A percentile compares a stretch with the other conserved stretches of the same genome.
phyloP scores from a whole-genome alignment of 2,329 filamentous ascomycete genomes.

The Metarhizium sp. region DNA sequence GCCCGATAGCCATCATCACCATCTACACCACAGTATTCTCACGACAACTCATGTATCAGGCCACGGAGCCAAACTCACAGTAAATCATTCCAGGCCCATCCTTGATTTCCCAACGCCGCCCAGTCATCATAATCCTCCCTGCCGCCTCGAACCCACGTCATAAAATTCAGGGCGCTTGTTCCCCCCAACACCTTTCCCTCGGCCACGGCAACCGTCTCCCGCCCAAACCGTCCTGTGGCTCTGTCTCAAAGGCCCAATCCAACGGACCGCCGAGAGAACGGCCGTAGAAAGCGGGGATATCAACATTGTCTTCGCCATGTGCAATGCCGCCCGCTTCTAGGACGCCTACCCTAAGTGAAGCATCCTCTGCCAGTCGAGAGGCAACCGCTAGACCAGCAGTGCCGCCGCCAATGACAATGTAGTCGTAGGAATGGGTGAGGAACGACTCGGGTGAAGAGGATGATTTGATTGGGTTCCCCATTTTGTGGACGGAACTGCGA shows the following conservation, averaged over 20 bases:
- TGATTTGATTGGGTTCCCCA: background rate
- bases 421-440: slow-evolving; percentile 17
- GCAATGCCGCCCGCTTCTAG: slow-evolving; percentile 23
- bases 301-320: slow-evolving; percentile 22
- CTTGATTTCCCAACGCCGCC: slow-evolving; percentile 46
- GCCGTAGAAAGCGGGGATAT: slow-evolving; percentile 28
- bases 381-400: slow-evolving; percentile 44
- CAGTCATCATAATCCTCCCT: slow-evolving; percentile 45
- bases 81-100: slow-evolving; percentile 44
- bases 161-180: slow-evolving; percentile 50
- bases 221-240: slow-evolving; percentile 25
- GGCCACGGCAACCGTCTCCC: slow-evolving; percentile 32
- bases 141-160: slow-evolving; percentile 41
- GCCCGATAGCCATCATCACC: background rate
- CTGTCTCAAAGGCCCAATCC: slow-evolving; percentile 34
- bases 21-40: background rate
- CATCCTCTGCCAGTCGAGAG: slow-evolving; percentile 32
- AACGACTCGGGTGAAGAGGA: slow-evolving; percentile 14
- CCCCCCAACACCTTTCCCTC: slow-evolving; percentile 48
- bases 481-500: background rate
- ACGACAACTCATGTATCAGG: no score
- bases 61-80: slow-evolving; percentile 16
- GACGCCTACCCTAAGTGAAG: slow-evolving; percentile 19
- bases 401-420: slow-evolving; percentile 42
- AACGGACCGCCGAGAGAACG: slow-evolving; percentile 23